Conservation (phyloP, 1,284 basidiomycete species). For the Trametes hirsuta region DNA sequence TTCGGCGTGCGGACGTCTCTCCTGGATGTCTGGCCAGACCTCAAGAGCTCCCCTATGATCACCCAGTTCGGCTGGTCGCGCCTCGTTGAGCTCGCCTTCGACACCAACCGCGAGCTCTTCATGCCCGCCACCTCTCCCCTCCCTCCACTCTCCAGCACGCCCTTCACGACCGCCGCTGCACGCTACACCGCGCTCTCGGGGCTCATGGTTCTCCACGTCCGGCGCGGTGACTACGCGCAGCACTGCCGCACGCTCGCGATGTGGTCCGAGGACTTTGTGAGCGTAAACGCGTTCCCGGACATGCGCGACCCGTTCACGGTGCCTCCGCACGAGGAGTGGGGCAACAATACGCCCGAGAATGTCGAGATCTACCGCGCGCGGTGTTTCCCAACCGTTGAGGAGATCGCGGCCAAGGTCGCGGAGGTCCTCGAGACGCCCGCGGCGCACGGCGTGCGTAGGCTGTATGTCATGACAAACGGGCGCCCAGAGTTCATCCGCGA, state of each 20-base stretch:
- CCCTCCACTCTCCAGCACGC: conserved; percentile 17
- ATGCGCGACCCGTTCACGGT: conserved; percentile 42
- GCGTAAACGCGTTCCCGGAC: conserved; percentile 46
- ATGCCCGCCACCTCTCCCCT: conserved; percentile 19
- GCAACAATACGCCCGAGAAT: conserved; percentile 29
- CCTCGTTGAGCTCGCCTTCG: conserved; percentile 42
- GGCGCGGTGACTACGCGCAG: conserved; percentile 59
- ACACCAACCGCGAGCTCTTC: conserved; percentile 40
- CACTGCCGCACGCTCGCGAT: conserved; percentile 53
- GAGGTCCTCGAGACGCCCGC: conserved; percentile 37
- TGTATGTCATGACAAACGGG: conserved; percentile 65
- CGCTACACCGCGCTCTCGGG: conserved; percentile 38
- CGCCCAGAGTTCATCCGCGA: conserved; percentile 40
- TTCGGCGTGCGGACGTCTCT: conserved; percentile 38
- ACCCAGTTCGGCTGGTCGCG: conserved; percentile 44
- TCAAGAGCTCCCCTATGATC: conserved; percentile 42
- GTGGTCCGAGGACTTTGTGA: conserved; percentile 45
- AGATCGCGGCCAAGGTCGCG: conserved; percentile 48
- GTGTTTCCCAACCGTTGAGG: conserved; percentile 50
- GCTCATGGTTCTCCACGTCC: conserved; percentile 61
- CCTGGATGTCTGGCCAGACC: conserved; percentile 39
- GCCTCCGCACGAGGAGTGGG: conserved; percentile 32
- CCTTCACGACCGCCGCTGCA: conserved; percentile 15
- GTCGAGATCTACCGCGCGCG: conserved; percentile 41
- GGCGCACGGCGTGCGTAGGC: conserved; percentile 33